phyloP scores from a whole-genome alignment of 2,329 filamentous ascomycete species.

The Alternaria conjuncta region DNA sequence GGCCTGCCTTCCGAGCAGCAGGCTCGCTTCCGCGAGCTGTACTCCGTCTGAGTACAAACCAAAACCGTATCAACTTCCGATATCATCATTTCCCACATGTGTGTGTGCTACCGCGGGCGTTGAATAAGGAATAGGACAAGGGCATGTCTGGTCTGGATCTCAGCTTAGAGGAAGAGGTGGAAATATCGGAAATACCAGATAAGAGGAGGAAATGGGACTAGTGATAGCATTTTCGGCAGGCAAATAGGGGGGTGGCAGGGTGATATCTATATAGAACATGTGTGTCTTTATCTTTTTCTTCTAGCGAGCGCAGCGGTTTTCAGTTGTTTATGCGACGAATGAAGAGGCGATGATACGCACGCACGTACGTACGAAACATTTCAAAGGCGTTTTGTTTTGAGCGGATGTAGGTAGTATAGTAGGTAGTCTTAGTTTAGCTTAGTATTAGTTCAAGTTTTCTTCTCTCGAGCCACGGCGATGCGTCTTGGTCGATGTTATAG shows the following conservation, averaged over 20 bases:
- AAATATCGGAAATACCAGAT: conserved; percentile 26
- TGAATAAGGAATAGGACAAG: conserved; percentile 17
- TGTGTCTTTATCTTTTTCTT: neutral
- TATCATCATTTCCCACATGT: conserved; percentile 19
- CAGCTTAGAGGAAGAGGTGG: conserved; percentile 30
- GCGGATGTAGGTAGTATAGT: neutral
- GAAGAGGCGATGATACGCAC: neutral
- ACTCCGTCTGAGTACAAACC: conserved; percentile 38
- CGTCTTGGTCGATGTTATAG: too few relatives aligned
- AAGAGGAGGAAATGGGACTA: neutral
- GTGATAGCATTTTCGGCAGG: neutral
- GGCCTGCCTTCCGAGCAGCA: conserved; percentile 54
- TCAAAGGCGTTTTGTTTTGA: neutral
- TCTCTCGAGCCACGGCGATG: too few relatives aligned
- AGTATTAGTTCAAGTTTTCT: too few relatives aligned
- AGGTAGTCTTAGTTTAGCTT: neutral
- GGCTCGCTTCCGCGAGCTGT: conserved; percentile 52
- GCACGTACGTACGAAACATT: neutral
- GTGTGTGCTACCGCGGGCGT: conserved; percentile 33
- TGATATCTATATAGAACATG: neutral
- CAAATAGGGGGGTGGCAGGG: neutral
- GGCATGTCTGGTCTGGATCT: neutral
- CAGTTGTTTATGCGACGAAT: neutral
- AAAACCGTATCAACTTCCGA: neutral
- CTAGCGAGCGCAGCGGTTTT: neutral